Conservation (phyloP, 441 rosid genomes). For the Omphalea diandra region DNA sequence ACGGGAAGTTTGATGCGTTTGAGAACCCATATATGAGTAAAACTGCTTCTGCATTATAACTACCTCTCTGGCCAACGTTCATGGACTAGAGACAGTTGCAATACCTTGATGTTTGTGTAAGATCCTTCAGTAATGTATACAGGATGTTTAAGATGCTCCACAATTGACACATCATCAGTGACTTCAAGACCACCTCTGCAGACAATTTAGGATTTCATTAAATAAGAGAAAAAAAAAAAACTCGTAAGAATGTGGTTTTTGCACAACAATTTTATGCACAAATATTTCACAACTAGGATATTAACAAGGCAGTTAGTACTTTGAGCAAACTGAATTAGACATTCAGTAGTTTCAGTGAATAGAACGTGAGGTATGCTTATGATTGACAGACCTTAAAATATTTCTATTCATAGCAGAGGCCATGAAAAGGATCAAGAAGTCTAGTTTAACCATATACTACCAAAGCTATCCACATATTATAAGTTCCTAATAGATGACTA, state of each 20-base stretch:
- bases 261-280: background rate
- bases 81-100: background rate
- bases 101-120: constrained; percentile 82
- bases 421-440: too few species aligned
- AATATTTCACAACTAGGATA: background rate
- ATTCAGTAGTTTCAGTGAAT: too few species aligned
- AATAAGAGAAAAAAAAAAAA: background rate
- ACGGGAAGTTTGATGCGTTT: too few species aligned
- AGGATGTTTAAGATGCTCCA: constrained; percentile 87
- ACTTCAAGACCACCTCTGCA: constrained; percentile 85
- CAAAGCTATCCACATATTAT: too few species aligned
- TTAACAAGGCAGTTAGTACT: background rate
- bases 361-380: background rate
- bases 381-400: background rate
- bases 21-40: background rate
- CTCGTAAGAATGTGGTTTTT: background rate
- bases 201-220: background rate
- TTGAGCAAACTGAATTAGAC: background rate
- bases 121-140: constrained; percentile 91
- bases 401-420: background rate
- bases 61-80: constrained; percentile 1
- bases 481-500: background rate
- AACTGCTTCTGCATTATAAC: background rate
- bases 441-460: too few species aligned
- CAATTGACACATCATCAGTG: constrained; percentile 91